Base-by-base conservation (phyloP, 257 asterid species). In the Paulownia fortunei region DNA sequence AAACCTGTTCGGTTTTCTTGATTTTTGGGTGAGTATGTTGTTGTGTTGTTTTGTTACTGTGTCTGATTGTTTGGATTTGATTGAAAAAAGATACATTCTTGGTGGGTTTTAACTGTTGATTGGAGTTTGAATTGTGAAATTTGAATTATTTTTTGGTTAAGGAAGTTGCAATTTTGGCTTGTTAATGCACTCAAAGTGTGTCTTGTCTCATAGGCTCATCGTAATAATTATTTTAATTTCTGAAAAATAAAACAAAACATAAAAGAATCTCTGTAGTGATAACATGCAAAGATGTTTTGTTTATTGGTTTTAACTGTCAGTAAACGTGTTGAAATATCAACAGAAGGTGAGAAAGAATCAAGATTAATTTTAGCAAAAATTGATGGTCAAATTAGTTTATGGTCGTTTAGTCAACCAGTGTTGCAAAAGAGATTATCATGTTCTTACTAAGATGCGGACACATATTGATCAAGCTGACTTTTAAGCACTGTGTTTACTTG, bases 381-480 rank as follows among this genome's bases (percentile, higher is more conserved):
- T 59, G n/a, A 11, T 24, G 39, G 65, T 59, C 39, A 24, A 24
- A 10, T 24, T 24, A 56, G 30, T 55, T 55, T 19, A 23, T 55
- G n/a, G n/a, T 30, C 36, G 36, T 30, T 30, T 30, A 19, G 13
- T 30, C 36, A n/a, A n/a, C 4, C 16, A 59, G 51, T 64, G 36
- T 15, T 41, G 68, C 19, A 13, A 66, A 69, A 67, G 74, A 30
- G 36, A 1, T 30, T 69, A 39, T 63, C 3, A 55, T 24, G 52
- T 47, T 63, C 76, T 59, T 62, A 71, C 41, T 42, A 54, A 73
- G 52, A 66, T 73, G 73, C 37, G 51, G 67, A 47, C 21, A 39
- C 34, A 26, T 12, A 2, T 47, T 72, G 27, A 6, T 46, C 4
- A 4, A 47, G 60, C 66, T 79, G 21, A 78, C 41, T 30, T 15